These are phyloP conservation scores for Melampsora americana DNA, from an alignment of 1,284 basidiomycete genomes.

Conservation along the genomic window DNA sequence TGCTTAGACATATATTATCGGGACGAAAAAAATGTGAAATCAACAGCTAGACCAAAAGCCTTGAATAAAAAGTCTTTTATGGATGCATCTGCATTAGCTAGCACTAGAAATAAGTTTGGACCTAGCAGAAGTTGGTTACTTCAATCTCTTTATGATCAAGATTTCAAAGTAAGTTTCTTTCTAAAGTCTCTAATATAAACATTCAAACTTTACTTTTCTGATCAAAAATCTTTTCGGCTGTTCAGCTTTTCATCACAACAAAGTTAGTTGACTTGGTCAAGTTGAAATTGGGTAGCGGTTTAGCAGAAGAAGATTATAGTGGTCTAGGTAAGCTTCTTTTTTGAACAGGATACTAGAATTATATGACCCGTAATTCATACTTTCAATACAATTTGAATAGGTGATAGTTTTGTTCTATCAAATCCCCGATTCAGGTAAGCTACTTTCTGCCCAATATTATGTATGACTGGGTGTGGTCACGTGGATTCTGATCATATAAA, in stretches of 20 bases:
- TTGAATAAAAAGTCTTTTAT: neutral
- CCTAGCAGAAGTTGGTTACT: conserved; percentile 23
- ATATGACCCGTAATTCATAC: neutral
- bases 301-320: conserved; percentile 23
- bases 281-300: conserved; percentile 24
- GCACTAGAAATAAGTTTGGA: conserved; percentile 10
- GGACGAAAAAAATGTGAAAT: neutral
- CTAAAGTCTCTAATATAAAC: neutral
- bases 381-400: neutral
- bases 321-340: conserved; percentile 17
- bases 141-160: conserved; percentile 27
- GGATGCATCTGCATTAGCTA: conserved; percentile 3
- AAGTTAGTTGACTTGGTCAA: conserved; percentile 28
- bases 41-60: neutral
- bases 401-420: conserved; percentile 27
- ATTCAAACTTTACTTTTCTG: neutral
- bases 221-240: too few relatives aligned
- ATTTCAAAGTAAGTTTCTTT: conserved; percentile 26
- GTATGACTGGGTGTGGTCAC: too few relatives aligned
- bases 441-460: neutral
- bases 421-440: conserved; percentile 33
- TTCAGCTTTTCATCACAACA: conserved; percentile 30
- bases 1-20: neutral
- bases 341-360: neutral
- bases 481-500: neutral